These are phyloP conservation scores for Penicillium concentricum DNA, from an alignment of 2,329 filamentous ascomycete genomes.

Conservation along the genomic window DNA sequence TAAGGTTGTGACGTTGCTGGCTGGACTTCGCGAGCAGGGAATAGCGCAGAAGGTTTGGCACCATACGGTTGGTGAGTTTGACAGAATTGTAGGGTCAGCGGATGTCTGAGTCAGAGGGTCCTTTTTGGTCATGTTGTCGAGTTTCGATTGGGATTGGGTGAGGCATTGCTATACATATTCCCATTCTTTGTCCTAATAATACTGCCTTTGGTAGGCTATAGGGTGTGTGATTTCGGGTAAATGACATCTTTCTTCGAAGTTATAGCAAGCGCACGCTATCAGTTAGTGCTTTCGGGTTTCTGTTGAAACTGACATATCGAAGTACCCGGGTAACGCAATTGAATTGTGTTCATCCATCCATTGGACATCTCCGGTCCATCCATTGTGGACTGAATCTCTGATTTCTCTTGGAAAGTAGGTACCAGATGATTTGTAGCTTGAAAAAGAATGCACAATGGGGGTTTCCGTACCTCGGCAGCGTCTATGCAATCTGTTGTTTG, in stretches of 20 bases:
- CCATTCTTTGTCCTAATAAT: not conserved
- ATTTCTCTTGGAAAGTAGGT: no score
- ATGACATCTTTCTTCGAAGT: not conserved
- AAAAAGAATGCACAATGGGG: no score
- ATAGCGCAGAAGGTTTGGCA: conserved; percentile 33
- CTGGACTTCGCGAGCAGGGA: conserved; percentile 27
- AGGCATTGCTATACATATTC: not conserved
- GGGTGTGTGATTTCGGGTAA: not conserved
- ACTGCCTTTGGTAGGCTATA: not conserved
- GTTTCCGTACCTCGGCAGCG: no score
- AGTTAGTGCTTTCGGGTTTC: not conserved
- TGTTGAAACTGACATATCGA: no score
- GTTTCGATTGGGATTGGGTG: not conserved
- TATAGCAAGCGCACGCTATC: not conserved
- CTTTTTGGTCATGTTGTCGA: not conserved
- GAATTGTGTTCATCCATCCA: no score
- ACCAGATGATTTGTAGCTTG: no score
- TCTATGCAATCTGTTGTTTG: no score
- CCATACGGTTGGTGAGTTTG: conserved; percentile 29
- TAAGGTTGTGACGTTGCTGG: conserved; percentile 23
- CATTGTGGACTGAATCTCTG: no score
- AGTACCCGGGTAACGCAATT: no score
- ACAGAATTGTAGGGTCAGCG: conserved; percentile 3
- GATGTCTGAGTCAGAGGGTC: not conserved
- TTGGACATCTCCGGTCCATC: no score